Base-by-base conservation (phyloP, 306 rosid species). In the Hippophae tibetana region DNA sequence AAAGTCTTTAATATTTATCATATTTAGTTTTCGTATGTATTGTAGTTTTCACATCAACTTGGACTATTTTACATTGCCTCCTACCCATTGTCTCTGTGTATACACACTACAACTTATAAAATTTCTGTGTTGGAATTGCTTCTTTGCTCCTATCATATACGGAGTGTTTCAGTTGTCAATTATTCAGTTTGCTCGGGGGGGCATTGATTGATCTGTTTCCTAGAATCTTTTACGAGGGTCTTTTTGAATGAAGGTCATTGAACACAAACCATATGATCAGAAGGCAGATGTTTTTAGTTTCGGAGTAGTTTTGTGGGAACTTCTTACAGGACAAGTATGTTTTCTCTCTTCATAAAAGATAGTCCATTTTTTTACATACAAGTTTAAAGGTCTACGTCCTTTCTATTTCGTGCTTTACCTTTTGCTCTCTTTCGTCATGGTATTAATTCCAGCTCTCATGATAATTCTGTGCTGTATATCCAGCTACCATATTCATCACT, bases 201-300 rank as follows among this genome's bases (percentile, higher is more conserved):
- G 46, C 55, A 49, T 47, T 3, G 44, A 13, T 40, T 38, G 18
- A 52, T 18, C 57, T 66, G 51, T 61, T 46, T 47, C 61, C 56
- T 58, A 58, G 62, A 40, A 54, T 46, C 58, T 57, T 62, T 60
- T 55, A 57, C 41, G 9, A 14, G 58, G 61, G 46, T 43, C 18
- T 61, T 46, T 58, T 25, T 42, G 55, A 60, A 50, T 77, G 82
- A 73, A 93, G 99, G 95, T 93, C 75, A 93, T 93, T 74, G 99
- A 88, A 77, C 99, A 93, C 78, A 93, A 84, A 79, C 97, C 97
- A 55, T 93, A 93, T 71, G 94, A 84, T 72, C 95, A 88, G 68
- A 93, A 84, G 83, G 99, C 97, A 46, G 99, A 93, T 63, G 78
- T 93, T 68, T 93, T 93, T 81, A 93, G 99, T 72, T 93, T 93